Conservation (phyloP, 305 asterid species). For the Caryopteris hybrid region DNA sequence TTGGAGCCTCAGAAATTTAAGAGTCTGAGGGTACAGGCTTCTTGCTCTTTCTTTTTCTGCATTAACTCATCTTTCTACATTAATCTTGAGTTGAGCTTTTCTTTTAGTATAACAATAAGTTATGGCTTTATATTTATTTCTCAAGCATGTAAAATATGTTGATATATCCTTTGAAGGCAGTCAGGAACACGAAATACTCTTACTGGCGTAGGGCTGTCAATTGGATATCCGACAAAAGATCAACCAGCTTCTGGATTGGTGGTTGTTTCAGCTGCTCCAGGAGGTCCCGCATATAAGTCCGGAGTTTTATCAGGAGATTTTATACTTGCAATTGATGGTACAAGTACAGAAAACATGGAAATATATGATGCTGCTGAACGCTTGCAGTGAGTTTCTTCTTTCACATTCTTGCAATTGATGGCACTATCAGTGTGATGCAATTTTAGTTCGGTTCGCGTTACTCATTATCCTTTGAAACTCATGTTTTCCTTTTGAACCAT, state of each 20-base stretch:
- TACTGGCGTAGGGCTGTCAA: conserved; percentile 94
- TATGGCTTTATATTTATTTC: conserved; percentile 7
- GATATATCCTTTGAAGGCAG: conserved; percentile 81
- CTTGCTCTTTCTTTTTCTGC: conserved; percentile 20
- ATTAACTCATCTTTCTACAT: not conserved
- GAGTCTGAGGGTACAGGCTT: conserved; percentile 75
- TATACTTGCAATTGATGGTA: conserved; percentile 73
- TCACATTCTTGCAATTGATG: conserved; percentile 15
- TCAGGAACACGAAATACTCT: conserved; percentile 83
- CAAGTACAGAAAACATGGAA: conserved; percentile 74
- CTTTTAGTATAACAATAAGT: not conserved
- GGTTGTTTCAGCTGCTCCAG: conserved; percentile 88
- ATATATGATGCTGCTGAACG: conserved; percentile 93
- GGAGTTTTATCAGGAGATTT: conserved; percentile 85
- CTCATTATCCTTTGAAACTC: not conserved
- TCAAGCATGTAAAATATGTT: conserved; percentile 26
- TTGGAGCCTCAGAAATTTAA: conserved; percentile 89
- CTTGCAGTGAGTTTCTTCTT: conserved; percentile 70
- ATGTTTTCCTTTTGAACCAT: not conserved
- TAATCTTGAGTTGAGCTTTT: conserved; percentile 5
- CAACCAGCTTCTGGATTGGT: conserved; percentile 65
- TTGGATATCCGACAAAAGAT: conserved; percentile 77
- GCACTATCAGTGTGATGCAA: not conserved
- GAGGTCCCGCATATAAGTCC: conserved; percentile 89
- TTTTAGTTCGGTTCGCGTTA: not conserved